Evolutionary conservation across 768 basidiomycete species (phyloP).

Genomic region (Suillus spraguei): DNA sequence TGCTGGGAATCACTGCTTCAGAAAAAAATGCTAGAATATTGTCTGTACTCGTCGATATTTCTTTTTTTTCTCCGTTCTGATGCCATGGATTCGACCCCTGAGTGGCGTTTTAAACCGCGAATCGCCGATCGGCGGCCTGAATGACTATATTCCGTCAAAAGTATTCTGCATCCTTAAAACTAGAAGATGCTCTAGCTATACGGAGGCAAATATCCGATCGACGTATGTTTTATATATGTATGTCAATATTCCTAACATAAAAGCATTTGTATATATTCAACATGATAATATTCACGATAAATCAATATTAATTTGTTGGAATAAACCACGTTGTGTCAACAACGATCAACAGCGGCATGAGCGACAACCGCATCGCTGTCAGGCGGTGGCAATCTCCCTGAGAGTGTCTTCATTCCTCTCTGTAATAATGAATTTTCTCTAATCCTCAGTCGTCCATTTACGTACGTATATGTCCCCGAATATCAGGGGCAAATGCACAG

Average conservation of each 20-base stretch:
- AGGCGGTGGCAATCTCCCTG: constrained; percentile 26
- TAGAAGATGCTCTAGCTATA: not conserved
- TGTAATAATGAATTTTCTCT: constrained; percentile 40
- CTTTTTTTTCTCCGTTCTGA: constrained; percentile 8
- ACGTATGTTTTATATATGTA: not conserved
- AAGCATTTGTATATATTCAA: not conserved
- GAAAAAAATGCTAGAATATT: constrained; percentile 9
- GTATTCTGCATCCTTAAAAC: not conserved
- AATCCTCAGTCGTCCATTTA: constrained; percentile 44
- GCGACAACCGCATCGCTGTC: constrained; percentile 18
- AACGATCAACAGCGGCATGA: constrained; percentile 14
- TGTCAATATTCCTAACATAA: not conserved
- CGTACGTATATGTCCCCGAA: constrained; percentile 60
- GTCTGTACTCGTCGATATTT: constrained; percentile 7
- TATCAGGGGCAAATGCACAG: constrained; percentile 57
- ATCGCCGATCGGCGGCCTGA: constrained; percentile 31
- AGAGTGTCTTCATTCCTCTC: constrained; percentile 21
- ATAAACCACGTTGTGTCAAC: constrained; percentile 13
- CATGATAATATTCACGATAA: not conserved
- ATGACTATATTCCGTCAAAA: constrained; percentile 10
- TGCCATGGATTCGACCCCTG: constrained; percentile 5
- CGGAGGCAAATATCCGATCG: not conserved
- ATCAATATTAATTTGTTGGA: constrained; percentile 12
- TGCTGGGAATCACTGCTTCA: constrained; percentile 5
- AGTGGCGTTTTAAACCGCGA: constrained; percentile 31